A percentile compares a stretch with the other conserved stretches of the same genome.
Evolutionary conservation across 2,329 filamentous ascomycete genomes (phyloP).

Genomic region (Calonectria pseudoreteaudii): DNA sequence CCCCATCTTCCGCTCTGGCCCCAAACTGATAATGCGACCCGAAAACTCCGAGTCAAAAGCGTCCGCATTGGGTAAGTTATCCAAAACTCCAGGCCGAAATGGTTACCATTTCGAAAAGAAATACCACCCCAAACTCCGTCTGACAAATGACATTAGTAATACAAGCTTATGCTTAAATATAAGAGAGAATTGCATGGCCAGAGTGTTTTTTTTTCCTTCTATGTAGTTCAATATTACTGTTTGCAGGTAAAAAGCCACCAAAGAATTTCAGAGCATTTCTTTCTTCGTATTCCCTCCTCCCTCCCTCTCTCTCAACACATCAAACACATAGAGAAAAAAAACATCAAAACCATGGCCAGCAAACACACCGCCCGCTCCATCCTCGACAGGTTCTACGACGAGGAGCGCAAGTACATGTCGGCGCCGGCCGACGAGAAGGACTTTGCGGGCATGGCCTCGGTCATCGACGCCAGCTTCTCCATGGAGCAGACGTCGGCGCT

Average conservation of each 20-base stretch:
- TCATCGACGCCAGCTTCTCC: slow-evolving; percentile 39
- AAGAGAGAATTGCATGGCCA: neutral
- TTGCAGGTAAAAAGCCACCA: neutral
- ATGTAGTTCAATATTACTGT: neutral
- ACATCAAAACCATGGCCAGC: slow-evolving; percentile 7
- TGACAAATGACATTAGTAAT: neutral
- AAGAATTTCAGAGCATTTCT: too few relatives aligned
- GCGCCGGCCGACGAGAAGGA: slow-evolving; percentile 43
- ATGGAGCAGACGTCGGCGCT: slow-evolving; percentile 49
- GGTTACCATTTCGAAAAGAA: neutral
- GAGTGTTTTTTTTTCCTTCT: neutral
- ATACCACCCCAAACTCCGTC: neutral
- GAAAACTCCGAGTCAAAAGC: neutral
- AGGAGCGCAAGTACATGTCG: slow-evolving; percentile 49
- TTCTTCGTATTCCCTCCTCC: too few relatives aligned
- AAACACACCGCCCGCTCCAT: slow-evolving; percentile 42
- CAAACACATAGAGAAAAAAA: too few relatives aligned
- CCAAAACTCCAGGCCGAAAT: neutral
- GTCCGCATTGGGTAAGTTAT: neutral
- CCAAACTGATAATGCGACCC: neutral
- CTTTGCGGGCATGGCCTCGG: slow-evolving; percentile 45
- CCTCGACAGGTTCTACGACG: slow-evolving; percentile 49
- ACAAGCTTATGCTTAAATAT: neutral
- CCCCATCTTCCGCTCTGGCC: neutral
- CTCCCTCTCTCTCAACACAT: too few relatives aligned